Percentiles rank a stretch among this genome's conserved stretches.
Evolutionary conservation across 371 early-diverging fungal genomes (phyloP).

Genomic region (Mortierella sp.): DNA sequence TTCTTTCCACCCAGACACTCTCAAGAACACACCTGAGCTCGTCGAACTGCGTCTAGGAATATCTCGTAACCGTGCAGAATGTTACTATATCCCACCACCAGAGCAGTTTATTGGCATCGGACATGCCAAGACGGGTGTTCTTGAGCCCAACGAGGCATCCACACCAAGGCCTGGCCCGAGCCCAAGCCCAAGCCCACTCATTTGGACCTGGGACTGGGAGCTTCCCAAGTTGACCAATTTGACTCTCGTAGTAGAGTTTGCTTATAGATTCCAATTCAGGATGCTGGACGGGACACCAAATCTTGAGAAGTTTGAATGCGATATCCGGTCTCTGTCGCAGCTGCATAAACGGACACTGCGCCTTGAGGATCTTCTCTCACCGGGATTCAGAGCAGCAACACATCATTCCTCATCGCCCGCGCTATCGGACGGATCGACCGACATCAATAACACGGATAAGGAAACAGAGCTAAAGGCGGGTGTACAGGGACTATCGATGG

Average conservation of each 20-base stretch:
- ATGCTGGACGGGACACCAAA: background rate
- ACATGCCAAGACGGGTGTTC: background rate
- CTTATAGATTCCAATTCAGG: background rate
- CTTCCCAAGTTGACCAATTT: background rate
- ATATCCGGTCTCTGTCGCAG: background rate
- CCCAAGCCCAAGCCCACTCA: background rate
- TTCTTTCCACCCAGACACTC: background rate
- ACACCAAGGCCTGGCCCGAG: background rate
- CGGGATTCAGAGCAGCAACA: too few relatives aligned
- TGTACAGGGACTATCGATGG: too few relatives aligned
- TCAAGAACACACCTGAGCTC: background rate
- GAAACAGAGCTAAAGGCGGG: too few relatives aligned
- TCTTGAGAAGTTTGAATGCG: background rate
- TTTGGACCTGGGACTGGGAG: slow-evolving; percentile 4
- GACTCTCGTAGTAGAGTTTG: background rate
- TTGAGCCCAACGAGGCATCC: background rate
- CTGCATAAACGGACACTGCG: background rate
- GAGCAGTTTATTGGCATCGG: background rate
- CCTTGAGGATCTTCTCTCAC: background rate
- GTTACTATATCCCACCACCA: background rate
- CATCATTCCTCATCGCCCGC: too few relatives aligned
- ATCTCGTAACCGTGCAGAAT: background rate
- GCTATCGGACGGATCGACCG: too few relatives aligned
- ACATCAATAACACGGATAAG: too few relatives aligned
- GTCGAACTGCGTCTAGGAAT: background rate